Conservation (phyloP, 306 rosid species). For the Acacia confusa region DNA sequence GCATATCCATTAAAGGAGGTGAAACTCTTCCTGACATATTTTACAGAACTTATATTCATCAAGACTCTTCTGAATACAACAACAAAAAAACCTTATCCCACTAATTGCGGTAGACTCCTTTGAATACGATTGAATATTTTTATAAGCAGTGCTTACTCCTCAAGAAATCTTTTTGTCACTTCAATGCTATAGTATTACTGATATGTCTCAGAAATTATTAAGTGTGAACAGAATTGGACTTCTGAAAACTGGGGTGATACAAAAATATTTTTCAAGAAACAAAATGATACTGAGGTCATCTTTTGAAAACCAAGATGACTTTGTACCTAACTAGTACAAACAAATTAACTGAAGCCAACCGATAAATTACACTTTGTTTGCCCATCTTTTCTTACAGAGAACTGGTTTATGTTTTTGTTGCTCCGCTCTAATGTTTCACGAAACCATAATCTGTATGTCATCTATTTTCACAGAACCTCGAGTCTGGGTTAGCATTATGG, state of each 20-base stretch:
- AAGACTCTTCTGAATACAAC: too few species aligned
- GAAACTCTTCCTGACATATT: too few species aligned
- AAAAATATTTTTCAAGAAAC: background rate
- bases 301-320: background rate
- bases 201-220: background rate
- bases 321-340: background rate
- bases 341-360: background rate
- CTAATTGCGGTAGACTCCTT: too few species aligned
- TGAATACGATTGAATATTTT: too few species aligned
- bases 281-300: background rate
- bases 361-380: constrained; percentile 15
- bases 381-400: background rate
- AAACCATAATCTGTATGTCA: background rate
- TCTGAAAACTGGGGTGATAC: background rate
- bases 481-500: constrained; percentile 61
- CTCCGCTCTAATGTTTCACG: background rate
- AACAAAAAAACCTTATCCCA: too few species aligned
- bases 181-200: background rate
- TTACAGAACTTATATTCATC: too few species aligned
- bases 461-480: constrained; percentile 49
- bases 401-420: background rate
- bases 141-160: too few species aligned
- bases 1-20: too few species aligned
- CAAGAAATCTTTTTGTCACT: too few species aligned
- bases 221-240: background rate